phyloP scores from a whole-genome alignment of 2,329 filamentous ascomycete genomes.

The Helicocarpus griseus region DNA sequence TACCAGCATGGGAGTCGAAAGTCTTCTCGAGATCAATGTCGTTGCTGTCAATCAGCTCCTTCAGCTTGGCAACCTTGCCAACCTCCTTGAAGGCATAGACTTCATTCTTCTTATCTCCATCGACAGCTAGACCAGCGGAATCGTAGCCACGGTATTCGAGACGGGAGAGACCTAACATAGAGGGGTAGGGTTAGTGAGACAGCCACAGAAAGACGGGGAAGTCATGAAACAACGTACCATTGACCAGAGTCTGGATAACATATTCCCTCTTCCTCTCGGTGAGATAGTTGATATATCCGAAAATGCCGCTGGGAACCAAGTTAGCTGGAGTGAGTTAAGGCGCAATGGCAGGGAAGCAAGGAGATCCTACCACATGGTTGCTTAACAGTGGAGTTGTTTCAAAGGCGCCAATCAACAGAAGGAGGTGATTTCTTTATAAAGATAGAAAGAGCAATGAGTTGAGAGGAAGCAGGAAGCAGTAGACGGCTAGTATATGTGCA shows the following conservation, averaged over 20 bases:
- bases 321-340: not conserved
- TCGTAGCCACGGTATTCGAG: slow-evolving; percentile 99
- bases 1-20: slow-evolving; percentile 96
- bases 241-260: slow-evolving; percentile 91
- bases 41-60: slow-evolving; percentile 76
- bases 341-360: too few relatives aligned
- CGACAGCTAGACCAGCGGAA: slow-evolving; percentile 88
- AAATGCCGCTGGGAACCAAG: slow-evolving; percentile 66
- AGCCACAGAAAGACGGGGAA: not conserved
- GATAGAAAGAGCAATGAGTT: too few relatives aligned
- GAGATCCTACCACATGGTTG: too few relatives aligned
- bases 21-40: slow-evolving; percentile 80
- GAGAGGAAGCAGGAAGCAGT: too few relatives aligned
- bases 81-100: slow-evolving; percentile 98
- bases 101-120: slow-evolving; percentile 98
- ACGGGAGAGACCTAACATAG: slow-evolving; percentile 72
- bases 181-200: slow-evolving; percentile 14
- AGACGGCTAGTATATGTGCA: too few relatives aligned
- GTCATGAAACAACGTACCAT: slow-evolving; percentile 54
- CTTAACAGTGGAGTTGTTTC: too few relatives aligned
- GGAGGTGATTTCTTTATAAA: too few relatives aligned
- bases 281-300: slow-evolving; percentile 98
- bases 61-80: slow-evolving; percentile 95
- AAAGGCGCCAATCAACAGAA: too few relatives aligned
- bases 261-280: slow-evolving; percentile 97